Conservation (phyloP, 345 rosid species). For the Stellera chamaejasme region DNA sequence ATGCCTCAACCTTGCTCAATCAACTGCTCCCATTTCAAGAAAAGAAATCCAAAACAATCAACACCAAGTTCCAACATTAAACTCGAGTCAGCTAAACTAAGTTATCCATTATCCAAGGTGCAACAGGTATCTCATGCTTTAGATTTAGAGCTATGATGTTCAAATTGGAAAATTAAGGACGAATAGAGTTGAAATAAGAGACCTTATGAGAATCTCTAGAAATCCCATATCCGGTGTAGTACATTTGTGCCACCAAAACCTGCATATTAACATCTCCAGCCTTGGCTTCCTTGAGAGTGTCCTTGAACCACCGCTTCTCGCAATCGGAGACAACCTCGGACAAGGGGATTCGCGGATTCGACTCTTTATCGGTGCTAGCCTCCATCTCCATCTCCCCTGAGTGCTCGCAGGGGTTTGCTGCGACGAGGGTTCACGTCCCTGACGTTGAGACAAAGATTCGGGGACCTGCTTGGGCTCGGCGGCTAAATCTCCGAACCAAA, state of each 20-base stretch:
- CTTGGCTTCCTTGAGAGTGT: slow-evolving; percentile 88
- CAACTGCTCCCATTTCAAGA: too few species aligned
- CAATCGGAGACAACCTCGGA: slow-evolving; percentile 82
- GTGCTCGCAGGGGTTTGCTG: slow-evolving; percentile 1
- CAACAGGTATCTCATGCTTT: too few species aligned
- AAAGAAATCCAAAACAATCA: too few species aligned
- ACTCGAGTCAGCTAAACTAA: too few species aligned
- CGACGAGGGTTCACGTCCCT: slow-evolving; percentile 34
- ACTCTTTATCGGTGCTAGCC: slow-evolving; percentile 17
- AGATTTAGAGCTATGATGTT: too few species aligned
- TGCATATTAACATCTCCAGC: slow-evolving; percentile 90
- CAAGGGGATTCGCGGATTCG: slow-evolving; percentile 40
- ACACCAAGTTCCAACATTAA: too few species aligned
- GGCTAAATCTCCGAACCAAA: slow-evolving; percentile 38
- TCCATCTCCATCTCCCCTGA: slow-evolving; percentile 33
- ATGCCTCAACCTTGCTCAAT: too few species aligned
- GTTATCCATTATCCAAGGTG: too few species aligned
- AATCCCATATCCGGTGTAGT: slow-evolving; percentile 85
- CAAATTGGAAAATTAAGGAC: not conserved
- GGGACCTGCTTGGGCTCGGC: slow-evolving; percentile 29
- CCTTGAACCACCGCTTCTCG: slow-evolving; percentile 88
- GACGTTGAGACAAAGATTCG: slow-evolving; percentile 20
- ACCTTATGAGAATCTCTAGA: slow-evolving; percentile 82
- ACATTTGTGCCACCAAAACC: slow-evolving; percentile 85
- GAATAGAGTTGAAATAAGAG: not conserved